phyloP scores from a whole-genome alignment of 441 rosid species.

The Isatis lusitanica region DNA sequence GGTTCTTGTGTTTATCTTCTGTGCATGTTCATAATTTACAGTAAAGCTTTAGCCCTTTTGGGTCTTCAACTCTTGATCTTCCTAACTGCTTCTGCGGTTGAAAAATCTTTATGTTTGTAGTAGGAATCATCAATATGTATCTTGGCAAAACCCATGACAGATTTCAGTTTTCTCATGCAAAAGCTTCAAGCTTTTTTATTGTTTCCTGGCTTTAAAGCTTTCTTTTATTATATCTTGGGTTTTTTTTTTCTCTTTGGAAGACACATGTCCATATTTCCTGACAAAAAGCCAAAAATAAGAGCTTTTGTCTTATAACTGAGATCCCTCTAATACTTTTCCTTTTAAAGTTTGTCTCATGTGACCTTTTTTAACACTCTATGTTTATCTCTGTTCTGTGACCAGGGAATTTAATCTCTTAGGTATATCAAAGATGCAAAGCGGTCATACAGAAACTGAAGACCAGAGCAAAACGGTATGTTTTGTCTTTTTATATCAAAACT shows the following conservation, averaged over 20 bases:
- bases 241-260: background rate
- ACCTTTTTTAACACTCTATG: background rate
- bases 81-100: background rate
- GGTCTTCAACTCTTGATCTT: background rate
- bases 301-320: slow-evolving; percentile 12
- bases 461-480: slow-evolving; percentile 28
- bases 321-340: background rate
- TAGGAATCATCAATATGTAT: background rate
- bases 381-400: background rate
- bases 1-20: background rate
- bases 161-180: slow-evolving; percentile 7
- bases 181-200: background rate
- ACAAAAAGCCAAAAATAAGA: background rate
- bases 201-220: no score
- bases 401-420: slow-evolving; percentile 6
- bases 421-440: slow-evolving; percentile 38
- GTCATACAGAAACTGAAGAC: slow-evolving; percentile 18
- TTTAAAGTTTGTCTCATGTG: background rate
- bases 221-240: background rate
- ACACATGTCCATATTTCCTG: background rate
- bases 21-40: slow-evolving; percentile 13
- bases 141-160: slow-evolving; percentile 10
- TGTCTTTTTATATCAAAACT: background rate
- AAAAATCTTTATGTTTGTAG: background rate
- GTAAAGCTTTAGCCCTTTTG: background rate